These are phyloP conservation scores for Pyrus hybrid DNA, from an alignment of 331 rosid species.

Conservation along the genomic window DNA sequence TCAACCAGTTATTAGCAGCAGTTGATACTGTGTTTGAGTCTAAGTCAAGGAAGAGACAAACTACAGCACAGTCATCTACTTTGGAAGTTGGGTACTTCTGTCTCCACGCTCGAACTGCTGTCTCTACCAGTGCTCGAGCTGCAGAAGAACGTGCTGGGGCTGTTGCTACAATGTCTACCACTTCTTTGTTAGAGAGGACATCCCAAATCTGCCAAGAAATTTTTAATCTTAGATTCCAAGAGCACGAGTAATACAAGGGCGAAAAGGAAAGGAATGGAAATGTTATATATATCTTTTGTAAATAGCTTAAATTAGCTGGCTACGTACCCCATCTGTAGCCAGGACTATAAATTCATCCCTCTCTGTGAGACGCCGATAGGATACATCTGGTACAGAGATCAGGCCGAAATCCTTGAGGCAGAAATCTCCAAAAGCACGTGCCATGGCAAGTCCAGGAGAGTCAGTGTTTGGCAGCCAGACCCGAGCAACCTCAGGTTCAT, in stretches of 20 bases:
- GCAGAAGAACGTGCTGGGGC: constrained; percentile 56
- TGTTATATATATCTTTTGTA: background rate
- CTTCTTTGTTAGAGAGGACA: constrained; percentile 92
- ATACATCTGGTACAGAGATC: constrained; percentile 88
- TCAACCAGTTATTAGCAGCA: constrained; percentile 40
- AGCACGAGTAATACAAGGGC: background rate
- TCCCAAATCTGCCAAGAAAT: constrained; percentile 73
- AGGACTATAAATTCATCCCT: constrained; percentile 79
- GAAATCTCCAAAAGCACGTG: constrained; percentile 97
- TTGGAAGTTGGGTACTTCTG: constrained; percentile 88
- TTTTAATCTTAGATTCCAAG: background rate
- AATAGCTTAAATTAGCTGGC: constrained; percentile 2
- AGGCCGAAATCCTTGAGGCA: constrained; percentile 96
- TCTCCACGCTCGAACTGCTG: constrained; percentile 82
- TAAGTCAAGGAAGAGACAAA: constrained; percentile 75
- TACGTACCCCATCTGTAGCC: constrained; percentile 95
- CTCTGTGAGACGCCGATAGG: constrained; percentile 57
- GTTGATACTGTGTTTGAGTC: constrained; percentile 21
- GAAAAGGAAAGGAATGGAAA: background rate
- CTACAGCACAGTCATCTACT: constrained; percentile 93
- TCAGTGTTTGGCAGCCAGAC: constrained; percentile 95
- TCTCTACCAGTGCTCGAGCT: constrained; percentile 78
- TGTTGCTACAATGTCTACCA: constrained; percentile 74
- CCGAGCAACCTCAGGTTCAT: constrained; percentile 93
- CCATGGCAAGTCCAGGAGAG: constrained; percentile 99